Base-by-base conservation (phyloP, 192 early-diverging fungal species). In the Backusella westeae region DNA sequence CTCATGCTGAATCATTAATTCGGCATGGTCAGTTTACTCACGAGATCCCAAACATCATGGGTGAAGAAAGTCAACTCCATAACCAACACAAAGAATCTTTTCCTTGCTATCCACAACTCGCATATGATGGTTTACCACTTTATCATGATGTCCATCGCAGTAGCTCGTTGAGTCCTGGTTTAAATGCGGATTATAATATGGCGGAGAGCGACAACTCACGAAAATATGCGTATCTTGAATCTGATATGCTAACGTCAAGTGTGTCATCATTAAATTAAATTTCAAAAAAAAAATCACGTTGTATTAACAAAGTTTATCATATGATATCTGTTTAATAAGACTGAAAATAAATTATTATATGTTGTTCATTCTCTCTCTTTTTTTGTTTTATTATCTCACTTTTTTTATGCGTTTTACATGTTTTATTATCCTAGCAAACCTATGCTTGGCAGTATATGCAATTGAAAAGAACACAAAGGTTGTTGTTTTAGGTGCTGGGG, bases 401-500 rank as follows among this genome's bases (percentile, higher is more conserved):
- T 68, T 15, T 63, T 56, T 23, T 63, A 59, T 59, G 56, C 56
- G 56, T 26, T 26, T 26, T 26, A 26, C 23, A 59, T 59, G 19
- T 59, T 26, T 59, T 59, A 26, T 59, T 26, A 10, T 26, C 23
- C 9, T 59, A 26, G 10, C 12, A 23, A 26, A 59, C 12, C 9
- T 59, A 59, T 59, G 5, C 23, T 26, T 23, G 19, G 2, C 56
- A 59, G 56, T 59, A 26, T 29, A 26, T 14, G 56, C 56, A 26
- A 29, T 29, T 63, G 23, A 63, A 63, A 63, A 29, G 17, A 77
- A 73, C 17, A 76, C 78, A 23, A 80, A 82, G 52, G 79, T 82
- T 39, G 78, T 71, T 67, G 80, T 82, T 44, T 69, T 82, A 0
- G 81, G 81, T 21, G 81, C 73, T 12, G 81, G 81, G 46, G 78